A percentile compares a stretch with the other conserved stretches of the same genome.
Conservation (phyloP, 2,329 filamentous ascomycete species). For the Spiromastix sp. region DNA sequence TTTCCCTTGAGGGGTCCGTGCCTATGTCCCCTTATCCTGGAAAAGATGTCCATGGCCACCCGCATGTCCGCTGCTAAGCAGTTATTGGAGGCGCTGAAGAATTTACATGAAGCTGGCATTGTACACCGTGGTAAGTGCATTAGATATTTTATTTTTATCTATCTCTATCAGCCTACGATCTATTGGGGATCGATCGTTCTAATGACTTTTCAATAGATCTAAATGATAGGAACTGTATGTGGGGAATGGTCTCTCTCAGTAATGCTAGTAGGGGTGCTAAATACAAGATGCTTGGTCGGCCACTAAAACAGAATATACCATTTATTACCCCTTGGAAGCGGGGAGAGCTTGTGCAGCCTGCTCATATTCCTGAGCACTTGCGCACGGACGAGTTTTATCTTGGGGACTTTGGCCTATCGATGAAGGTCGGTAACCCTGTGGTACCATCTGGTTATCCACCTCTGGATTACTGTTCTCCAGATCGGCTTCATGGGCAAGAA, state of each 20-base stretch:
- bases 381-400: not conserved
- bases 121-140: too few species aligned
- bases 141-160: not conserved
- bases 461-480: constrained; percentile 16
- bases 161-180: too few species aligned
- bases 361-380: not conserved
- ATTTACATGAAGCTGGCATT: constrained; percentile 19
- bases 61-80: too few species aligned
- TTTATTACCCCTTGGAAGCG: constrained; percentile 1
- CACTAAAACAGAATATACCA: not conserved
- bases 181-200: too few species aligned
- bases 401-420: constrained; percentile 3
- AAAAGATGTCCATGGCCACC: too few species aligned
- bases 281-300: constrained; percentile 1
- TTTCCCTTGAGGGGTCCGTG: constrained; percentile 16
- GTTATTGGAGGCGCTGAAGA: constrained; percentile 19
- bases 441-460: constrained; percentile 9
- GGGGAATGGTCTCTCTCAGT: constrained; percentile 1
- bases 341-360: constrained; percentile 1
- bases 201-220: constrained; percentile 5
- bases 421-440: not conserved
- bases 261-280: constrained; percentile 2
- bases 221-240: constrained; percentile 4
- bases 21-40: constrained; percentile 6
- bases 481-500: constrained; percentile 17